Evolutionary conservation across 2,329 filamentous ascomycete genomes (phyloP), one percentile per base, ranked within the genome.

Genomic region (Alternaria panax): DNA sequence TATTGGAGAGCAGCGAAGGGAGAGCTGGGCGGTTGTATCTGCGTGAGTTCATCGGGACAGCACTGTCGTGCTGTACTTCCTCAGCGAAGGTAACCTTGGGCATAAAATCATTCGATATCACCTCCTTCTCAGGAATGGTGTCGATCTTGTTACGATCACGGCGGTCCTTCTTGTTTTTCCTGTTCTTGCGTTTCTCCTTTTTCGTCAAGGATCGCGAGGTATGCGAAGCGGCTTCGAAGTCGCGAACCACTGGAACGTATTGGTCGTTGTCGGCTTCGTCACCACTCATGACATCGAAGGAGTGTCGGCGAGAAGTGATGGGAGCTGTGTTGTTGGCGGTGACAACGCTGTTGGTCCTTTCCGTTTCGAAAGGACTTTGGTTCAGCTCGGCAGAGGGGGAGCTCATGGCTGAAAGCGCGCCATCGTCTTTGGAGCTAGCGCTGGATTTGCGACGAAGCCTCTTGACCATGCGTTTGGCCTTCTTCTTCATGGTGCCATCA

Each of bases 391-490:
- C 67, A 34, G 80, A 81, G 9, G 81, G 80, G 18, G 82, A 82
- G 57, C 79, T 80, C 51, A 80, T 65, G n/a, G 77, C 75, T 5
- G 83, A 83, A 4, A 79, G 77, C 4, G 78, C 70, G 3, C 76
- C 76, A 2, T 84, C 87, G 14, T 92, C 90, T 60, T 86, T 86
- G 24, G 89, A 93, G 70, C 87, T 87, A 32, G 85, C 83, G 66
- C 90, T 94, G 0, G 90, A 93, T 82, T 94, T 96, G 78, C 91
- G 88, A 65, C 87, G 88, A 70, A 87, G 87, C 53, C 89, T 83
- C 59, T 88, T 89, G 69, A 96, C 89, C 24, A 90, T 91, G 66
- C 90, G 85, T 78, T 88, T 92, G 76, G 96, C 87, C 60, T 89
- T 88, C 56, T 88, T 88, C 72, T 90, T 91, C 2, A 90, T 88